phyloP scores from a whole-genome alignment of 2,329 filamentous ascomycete species.

The Nannizziopsis barbatae region DNA sequence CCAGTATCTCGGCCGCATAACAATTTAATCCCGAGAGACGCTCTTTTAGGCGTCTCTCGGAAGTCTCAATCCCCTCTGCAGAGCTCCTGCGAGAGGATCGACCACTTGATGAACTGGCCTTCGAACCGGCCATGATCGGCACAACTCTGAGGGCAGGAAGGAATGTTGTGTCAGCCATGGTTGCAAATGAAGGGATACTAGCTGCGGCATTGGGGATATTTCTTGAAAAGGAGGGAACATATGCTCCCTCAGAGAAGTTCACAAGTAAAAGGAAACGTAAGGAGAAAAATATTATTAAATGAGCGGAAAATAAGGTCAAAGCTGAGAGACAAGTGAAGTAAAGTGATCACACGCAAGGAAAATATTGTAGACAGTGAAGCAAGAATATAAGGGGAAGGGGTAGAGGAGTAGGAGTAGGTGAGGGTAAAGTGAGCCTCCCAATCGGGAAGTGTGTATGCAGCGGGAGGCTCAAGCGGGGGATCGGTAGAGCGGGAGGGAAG shows the following conservation, averaged over 20 bases:
- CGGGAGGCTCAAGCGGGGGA: background rate
- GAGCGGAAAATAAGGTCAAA: background rate
- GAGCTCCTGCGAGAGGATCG: slow-evolving; percentile 10
- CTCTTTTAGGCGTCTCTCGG: slow-evolving; percentile 28
- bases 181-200: slow-evolving; percentile 24
- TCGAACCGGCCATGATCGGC: slow-evolving; percentile 28
- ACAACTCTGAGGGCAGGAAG: slow-evolving; percentile 32
- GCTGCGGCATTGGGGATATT: slow-evolving; percentile 22
- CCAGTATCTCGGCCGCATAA: slow-evolving; percentile 48
- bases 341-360: too few species aligned
- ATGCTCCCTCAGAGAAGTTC: slow-evolving; percentile 7
- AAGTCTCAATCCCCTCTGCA: slow-evolving; percentile 15
- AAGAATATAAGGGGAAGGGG: too few species aligned
- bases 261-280: background rate
- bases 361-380: too few species aligned
- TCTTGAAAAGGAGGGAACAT: slow-evolving; percentile 4
- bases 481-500: background rate
- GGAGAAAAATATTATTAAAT: background rate
- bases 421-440: background rate
- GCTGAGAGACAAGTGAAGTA: too few species aligned
- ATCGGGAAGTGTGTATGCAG: too few species aligned
- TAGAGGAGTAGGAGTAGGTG: background rate
- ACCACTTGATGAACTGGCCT: slow-evolving; percentile 17
- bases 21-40: slow-evolving; percentile 45
- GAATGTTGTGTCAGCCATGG: slow-evolving; percentile 28